phyloP scores from a whole-genome alignment of 768 basidiomycete genomes.

The Phanerodontia chrysosporium region DNA sequence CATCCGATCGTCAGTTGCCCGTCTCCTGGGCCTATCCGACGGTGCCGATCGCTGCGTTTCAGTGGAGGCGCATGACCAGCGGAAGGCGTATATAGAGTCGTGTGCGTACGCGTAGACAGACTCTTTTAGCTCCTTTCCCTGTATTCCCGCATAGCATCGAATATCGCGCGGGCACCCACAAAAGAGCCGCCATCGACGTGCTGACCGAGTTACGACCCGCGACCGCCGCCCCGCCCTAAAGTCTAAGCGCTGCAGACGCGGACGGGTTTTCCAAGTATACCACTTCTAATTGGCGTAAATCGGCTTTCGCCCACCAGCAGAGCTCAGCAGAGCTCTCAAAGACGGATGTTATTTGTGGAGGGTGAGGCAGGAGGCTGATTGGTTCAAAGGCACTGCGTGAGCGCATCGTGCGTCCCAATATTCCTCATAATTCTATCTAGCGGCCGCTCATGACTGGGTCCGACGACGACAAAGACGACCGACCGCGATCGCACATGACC shows the following conservation, averaged over 20 bases:
- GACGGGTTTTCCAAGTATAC: not conserved
- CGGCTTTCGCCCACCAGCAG: not conserved
- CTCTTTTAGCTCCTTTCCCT: not conserved
- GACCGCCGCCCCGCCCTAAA: not conserved
- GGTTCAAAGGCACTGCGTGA: no score
- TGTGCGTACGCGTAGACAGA: not conserved
- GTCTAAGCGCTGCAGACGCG: not conserved
- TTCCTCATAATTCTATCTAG: not conserved
- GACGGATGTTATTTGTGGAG: not conserved
- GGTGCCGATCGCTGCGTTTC: constrained; percentile 2
- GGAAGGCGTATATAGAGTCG: not conserved
- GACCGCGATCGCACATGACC: not conserved
- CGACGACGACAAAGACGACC: not conserved
- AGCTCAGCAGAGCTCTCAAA: not conserved
- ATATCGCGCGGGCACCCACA: not conserved
- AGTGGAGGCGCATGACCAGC: not conserved
- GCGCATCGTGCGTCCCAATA: no score
- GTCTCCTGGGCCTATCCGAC: not conserved
- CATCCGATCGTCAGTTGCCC: not conserved
- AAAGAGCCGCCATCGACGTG: no score
- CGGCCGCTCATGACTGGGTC: not conserved
- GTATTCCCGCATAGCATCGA: no score
- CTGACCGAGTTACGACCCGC: no score
- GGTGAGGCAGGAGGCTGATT: not conserved
- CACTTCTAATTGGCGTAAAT: not conserved